Base-by-base conservation (phyloP, 768 basidiomycete genomes). In the Lactarius pseudohatsudake region DNA sequence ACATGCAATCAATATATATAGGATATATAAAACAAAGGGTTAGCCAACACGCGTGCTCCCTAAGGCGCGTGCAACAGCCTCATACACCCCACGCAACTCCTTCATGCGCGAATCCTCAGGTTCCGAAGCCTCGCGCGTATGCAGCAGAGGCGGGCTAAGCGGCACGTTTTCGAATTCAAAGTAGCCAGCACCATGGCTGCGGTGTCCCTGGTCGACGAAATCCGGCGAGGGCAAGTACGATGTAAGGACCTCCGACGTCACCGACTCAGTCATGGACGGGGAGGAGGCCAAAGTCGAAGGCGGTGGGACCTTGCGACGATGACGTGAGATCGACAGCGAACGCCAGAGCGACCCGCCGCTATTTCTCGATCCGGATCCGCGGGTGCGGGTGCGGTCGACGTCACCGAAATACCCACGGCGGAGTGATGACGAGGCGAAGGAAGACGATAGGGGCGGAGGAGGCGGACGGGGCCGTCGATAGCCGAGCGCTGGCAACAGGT, bases 221-320 rank as follows among this genome's bases (percentile, higher is more conserved):
- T 47, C 56, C 11, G 69, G 67, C 16, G 69, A 70, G 59, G 69
- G 67, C 41, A 70, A 57, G 53, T 70, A 70, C 47, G 69, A 70
- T 41, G 67, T 38, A 60, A 70, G 67, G 36, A 70, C 60, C 54
- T 62, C 67, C 13, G 67, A 64, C 18, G 67, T 69, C 28, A 63
- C 63, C 18, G 61, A 66, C 45, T 41, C 63, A 4, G 69, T 69
- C 67, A 64, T 34, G 13, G 67, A 53, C 20, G 60, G 69, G 26
- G 66, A 63, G 8, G 55, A 36, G 8, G 41, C 7, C 43, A 59
- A n/a, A 56, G 50, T 18, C 20, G 57, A 59, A 30, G 41, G 34
- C 5, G 41, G 34, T 1, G 50, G 16, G 34, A n/a, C 41, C 20
- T 54, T 64, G 22, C 58, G 62, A 38, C 62, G 66, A 3, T 36